Evolutionary conservation across 2,329 filamentous ascomycete genomes (phyloP).

Genomic region (Ceratocystis harringtonii): DNA sequence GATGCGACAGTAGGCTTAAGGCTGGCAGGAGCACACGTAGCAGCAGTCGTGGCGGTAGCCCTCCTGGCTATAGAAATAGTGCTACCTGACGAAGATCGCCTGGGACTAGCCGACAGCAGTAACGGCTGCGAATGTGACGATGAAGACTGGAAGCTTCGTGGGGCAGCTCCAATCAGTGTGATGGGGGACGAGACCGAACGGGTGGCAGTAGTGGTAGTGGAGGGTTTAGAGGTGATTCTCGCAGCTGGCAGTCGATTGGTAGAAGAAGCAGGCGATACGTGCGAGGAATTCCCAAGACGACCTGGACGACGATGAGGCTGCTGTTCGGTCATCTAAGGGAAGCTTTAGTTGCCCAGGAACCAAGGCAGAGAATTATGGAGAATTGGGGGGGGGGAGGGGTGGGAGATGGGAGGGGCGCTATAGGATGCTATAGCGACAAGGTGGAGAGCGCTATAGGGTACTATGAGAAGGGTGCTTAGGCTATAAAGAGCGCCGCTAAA

Average conservation of each 20-base stretch:
- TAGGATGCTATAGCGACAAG: background rate
- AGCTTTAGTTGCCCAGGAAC: slow-evolving; percentile 15
- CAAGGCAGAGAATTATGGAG: slow-evolving; percentile 14
- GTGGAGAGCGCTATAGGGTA: background rate
- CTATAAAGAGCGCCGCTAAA: background rate
- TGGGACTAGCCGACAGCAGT: background rate
- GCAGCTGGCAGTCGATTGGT: background rate
- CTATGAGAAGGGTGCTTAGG: background rate
- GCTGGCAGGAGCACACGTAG: background rate
- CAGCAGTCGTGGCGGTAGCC: background rate
- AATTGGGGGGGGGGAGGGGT: background rate
- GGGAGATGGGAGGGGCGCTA: background rate
- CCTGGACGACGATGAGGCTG: background rate
- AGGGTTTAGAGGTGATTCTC: background rate
- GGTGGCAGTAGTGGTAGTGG: background rate
- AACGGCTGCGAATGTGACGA: background rate
- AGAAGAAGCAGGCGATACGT: background rate
- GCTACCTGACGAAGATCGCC: slow-evolving; percentile 1
- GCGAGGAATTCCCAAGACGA: slow-evolving; percentile 10
- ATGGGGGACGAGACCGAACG: slow-evolving; percentile 14
- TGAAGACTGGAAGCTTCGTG: background rate
- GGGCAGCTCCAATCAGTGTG: slow-evolving; percentile 1
- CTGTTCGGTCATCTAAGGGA: slow-evolving; percentile 15
- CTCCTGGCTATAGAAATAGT: background rate
- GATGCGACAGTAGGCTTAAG: slow-evolving; percentile 15